Evolutionary conservation across 139 green algal species (phyloP).

Genomic region (Coccomyxa sp.): DNA sequence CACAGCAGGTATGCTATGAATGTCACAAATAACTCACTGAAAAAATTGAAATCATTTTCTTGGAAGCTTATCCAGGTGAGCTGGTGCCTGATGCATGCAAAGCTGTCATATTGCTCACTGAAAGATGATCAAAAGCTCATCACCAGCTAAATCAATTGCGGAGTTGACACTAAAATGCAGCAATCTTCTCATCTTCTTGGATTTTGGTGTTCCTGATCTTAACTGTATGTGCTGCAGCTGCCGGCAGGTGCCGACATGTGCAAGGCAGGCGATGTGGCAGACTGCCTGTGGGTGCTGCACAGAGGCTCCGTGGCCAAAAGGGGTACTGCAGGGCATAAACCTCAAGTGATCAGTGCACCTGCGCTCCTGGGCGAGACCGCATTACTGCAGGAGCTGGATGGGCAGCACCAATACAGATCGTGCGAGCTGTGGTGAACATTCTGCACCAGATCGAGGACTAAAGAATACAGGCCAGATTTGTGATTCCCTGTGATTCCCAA

Average conservation of each 20-base stretch:
- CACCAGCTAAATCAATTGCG: not conserved
- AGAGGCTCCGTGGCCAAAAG: constrained; percentile 9
- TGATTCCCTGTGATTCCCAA: no score
- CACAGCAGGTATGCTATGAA: not conserved
- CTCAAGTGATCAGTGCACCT: not conserved
- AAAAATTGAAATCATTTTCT: not conserved
- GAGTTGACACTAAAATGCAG: not conserved
- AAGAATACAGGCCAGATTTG: no score
- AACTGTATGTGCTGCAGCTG: constrained; percentile 4
- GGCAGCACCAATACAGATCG: not conserved
- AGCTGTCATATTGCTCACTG: no score
- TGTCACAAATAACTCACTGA: not conserved
- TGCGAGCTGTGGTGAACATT: not conserved
- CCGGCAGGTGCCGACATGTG: constrained; percentile 21
- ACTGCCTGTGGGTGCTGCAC: constrained; percentile 23
- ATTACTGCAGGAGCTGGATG: constrained; percentile 22
- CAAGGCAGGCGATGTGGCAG: constrained; percentile 9
- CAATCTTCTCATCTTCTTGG: no score
- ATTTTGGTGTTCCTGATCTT: no score
- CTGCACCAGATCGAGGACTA: not conserved
- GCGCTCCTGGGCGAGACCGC: constrained; percentile 19
- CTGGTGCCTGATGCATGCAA: not conserved
- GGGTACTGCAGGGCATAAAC: not conserved
- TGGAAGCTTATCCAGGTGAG: not conserved
- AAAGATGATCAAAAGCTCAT: no score